phyloP scores from a whole-genome alignment of 169 alveolate genomes.

The Neospora caninum region DNA sequence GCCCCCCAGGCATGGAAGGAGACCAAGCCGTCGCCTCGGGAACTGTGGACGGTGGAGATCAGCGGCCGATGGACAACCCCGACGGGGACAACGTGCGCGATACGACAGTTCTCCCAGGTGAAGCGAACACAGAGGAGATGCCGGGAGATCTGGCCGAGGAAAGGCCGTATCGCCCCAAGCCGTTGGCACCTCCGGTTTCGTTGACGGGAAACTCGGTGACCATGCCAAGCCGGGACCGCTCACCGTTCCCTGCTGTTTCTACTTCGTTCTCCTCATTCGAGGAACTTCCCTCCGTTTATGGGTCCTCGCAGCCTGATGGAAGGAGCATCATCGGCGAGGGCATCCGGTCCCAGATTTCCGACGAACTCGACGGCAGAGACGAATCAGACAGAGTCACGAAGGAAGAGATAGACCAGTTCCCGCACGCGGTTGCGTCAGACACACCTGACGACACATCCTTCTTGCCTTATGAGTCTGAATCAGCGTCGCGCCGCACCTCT shows the following conservation, averaged over 20 bases:
- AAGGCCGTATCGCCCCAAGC: too few species aligned
- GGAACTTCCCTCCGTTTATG: not conserved
- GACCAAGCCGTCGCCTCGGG: too few species aligned
- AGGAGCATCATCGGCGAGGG: not conserved
- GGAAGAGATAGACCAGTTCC: not conserved
- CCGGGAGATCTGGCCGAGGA: too few species aligned
- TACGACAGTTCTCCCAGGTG: too few species aligned
- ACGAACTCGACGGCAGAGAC: not conserved
- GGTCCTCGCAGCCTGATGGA: not conserved
- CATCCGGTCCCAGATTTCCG: not conserved
- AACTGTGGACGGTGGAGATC: too few species aligned
- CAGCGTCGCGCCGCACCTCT: not conserved
- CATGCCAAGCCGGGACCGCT: not conserved
- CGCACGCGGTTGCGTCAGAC: not conserved
- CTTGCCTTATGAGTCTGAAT: not conserved
- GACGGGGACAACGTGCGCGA: too few species aligned
- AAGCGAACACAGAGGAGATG: too few species aligned
- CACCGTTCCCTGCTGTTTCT: not conserved
- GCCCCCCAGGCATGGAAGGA: too few species aligned
- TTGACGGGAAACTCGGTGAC: too few species aligned
- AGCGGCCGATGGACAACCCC: too few species aligned
- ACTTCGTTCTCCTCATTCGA: slow-evolving; percentile 13
- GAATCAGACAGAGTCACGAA: not conserved
- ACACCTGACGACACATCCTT: not conserved
- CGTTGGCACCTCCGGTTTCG: too few species aligned